A percentile compares a stretch with the other conserved stretches of the same genome.
These are phyloP conservation scores for Leucocoprinus sp. DNA, from an alignment of 768 basidiomycete species.

Conservation along the genomic window DNA sequence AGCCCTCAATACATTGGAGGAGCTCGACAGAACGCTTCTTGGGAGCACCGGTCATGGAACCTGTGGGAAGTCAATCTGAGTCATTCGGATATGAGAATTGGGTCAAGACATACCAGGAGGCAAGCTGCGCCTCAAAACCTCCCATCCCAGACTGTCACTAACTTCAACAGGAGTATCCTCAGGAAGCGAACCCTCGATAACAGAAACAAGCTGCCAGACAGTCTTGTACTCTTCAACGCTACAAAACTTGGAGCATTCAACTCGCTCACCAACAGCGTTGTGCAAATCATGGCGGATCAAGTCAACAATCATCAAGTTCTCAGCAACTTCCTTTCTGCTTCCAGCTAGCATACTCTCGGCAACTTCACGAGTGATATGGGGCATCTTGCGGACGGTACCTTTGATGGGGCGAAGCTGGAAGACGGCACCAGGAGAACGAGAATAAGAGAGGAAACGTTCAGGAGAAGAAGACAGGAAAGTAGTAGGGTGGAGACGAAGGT, in stretches of 20 bases:
- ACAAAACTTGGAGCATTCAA: conserved; percentile 80
- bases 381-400: conserved; percentile 75
- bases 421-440: conserved; percentile 48
- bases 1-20: conserved; percentile 68
- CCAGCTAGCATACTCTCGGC: conserved; percentile 56
- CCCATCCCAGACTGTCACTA: conserved; percentile 61
- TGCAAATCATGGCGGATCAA: conserved; percentile 91
- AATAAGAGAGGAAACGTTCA: conserved; percentile 82
- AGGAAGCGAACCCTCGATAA: conserved; percentile 66
- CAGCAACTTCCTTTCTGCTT: conserved; percentile 84
- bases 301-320: conserved; percentile 98
- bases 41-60: conserved; percentile 96
- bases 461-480: conserved; percentile 83
- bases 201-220: conserved; percentile 93
- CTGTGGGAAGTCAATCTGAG: conserved; percentile 27
- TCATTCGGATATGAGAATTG: neutral
- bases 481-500: conserved; percentile 67
- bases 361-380: conserved; percentile 51
- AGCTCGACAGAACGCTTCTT: conserved; percentile 93
- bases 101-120: conserved; percentile 61
- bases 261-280: conserved; percentile 73
- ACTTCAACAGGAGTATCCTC: conserved; percentile 24
- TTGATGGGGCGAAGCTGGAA: conserved; percentile 94
- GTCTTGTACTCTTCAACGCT: conserved; percentile 87
- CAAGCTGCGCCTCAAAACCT: conserved; percentile 68